These are phyloP conservation scores for Hericium erinaceus DNA, from an alignment of 768 basidiomycete genomes.

Conservation along the genomic window DNA sequence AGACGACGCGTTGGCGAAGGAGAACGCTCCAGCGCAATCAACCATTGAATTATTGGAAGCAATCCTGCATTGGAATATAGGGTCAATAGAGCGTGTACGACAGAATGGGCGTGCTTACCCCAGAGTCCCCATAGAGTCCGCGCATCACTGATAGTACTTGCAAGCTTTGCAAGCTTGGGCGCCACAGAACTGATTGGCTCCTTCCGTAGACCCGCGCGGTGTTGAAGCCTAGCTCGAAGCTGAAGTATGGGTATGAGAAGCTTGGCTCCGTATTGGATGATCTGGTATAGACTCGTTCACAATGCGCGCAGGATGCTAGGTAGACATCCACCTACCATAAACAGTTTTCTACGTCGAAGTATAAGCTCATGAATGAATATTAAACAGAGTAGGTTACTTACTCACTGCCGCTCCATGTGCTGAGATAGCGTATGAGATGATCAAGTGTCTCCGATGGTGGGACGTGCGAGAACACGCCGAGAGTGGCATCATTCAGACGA, in stretches of 20 bases:
- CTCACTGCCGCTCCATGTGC: conserved; percentile 86
- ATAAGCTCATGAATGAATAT: conserved; percentile 1
- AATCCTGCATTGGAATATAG: conserved; percentile 36
- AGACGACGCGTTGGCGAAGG: conserved; percentile 63
- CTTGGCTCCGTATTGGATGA: conserved; percentile 68
- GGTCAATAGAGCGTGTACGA: neutral
- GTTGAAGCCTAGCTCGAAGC: conserved; percentile 59
- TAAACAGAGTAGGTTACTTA: conserved; percentile 30
- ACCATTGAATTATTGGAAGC: conserved; percentile 75
- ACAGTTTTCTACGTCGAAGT: conserved; percentile 48
- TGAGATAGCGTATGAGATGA: conserved; percentile 66
- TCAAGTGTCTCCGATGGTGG: conserved; percentile 56
- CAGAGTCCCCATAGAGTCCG: conserved; percentile 71
- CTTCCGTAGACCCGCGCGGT: conserved; percentile 49
- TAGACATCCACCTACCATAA: conserved; percentile 39
- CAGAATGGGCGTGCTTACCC: conserved; percentile 39
- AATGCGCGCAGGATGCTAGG: neutral
- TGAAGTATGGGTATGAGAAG: conserved; percentile 56
- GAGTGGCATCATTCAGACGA: conserved; percentile 49
- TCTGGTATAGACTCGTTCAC: conserved; percentile 28
- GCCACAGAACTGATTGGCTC: conserved; percentile 47
- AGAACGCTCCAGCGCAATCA: conserved; percentile 63
- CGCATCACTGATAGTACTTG: conserved; percentile 51
- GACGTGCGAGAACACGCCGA: conserved; percentile 54
- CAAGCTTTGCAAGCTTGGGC: conserved; percentile 43